These are phyloP conservation scores for Boletus semigastroideus DNA, from an alignment of 1,284 basidiomycete genomes.

Conservation along the genomic window DNA sequence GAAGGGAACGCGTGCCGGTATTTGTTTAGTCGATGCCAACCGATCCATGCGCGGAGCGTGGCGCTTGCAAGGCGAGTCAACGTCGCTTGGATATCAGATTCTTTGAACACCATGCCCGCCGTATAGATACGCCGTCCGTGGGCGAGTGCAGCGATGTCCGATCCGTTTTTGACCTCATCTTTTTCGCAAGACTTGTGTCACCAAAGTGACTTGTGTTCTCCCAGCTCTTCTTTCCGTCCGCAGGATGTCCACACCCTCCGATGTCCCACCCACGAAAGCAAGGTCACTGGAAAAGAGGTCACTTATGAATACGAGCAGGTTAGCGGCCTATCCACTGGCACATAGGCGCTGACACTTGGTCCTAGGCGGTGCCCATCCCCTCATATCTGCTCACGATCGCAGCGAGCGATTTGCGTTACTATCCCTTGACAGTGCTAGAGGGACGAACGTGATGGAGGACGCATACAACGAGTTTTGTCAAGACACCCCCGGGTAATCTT, in stretches of 20 bases:
- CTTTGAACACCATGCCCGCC: not conserved
- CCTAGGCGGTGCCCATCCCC: slow-evolving; percentile 78
- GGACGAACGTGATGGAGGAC: slow-evolving; percentile 76
- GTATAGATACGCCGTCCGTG: slow-evolving; percentile 65
- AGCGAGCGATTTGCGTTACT: slow-evolving; percentile 77
- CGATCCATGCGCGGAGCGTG: slow-evolving; percentile 83
- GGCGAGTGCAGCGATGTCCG: slow-evolving; percentile 37
- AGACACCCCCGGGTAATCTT: slow-evolving; percentile 70
- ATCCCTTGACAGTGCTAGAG: slow-evolving; percentile 56
- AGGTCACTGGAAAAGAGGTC: slow-evolving; percentile 71
- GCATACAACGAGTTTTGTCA: slow-evolving; percentile 88
- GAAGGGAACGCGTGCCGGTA: slow-evolving; percentile 87
- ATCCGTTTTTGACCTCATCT: slow-evolving; percentile 1
- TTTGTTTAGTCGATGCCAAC: slow-evolving; percentile 94
- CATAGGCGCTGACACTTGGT: not conserved
- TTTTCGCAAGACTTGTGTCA: slow-evolving; percentile 67
- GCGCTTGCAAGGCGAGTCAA: slow-evolving; percentile 70
- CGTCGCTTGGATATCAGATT: not conserved
- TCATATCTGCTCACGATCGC: slow-evolving; percentile 89
- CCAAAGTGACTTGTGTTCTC: slow-evolving; percentile 71
- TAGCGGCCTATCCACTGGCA: slow-evolving; percentile 10
- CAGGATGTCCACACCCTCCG: slow-evolving; percentile 70
- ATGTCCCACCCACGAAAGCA: slow-evolving; percentile 69
- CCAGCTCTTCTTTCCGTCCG: slow-evolving; percentile 86
- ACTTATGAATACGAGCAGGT: slow-evolving; percentile 74